Evolutionary conservation across 2,329 filamentous ascomycete genomes (phyloP), one percentile per base, ranked within the genome.

Genomic region (Aspergillus proliferans): DNA sequence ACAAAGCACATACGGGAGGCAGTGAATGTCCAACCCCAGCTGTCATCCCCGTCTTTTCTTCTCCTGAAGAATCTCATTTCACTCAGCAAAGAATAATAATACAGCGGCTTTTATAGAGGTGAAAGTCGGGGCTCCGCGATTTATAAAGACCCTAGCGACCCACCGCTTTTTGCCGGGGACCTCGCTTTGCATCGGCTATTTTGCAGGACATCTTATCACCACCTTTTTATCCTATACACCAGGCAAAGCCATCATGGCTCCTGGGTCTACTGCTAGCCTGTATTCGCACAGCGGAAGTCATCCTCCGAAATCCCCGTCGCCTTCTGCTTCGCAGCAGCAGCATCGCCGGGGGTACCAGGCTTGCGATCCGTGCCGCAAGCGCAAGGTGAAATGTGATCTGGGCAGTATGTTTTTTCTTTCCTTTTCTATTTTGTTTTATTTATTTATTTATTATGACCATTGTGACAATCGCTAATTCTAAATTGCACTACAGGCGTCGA

Each of bases 401-500:
- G 72, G 72, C 55, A 74, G 72, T 74, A 66, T 48, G 70, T 28
- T 40, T 19, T 39, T 22, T 12, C 15, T 19, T 55, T 46, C 51
- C 45, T 18, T 42, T 36, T 28, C 21, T 49, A 15, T 39, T 30
- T 22, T 12, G 24, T 15, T 46, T 24, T 15, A 15, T 49, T 39
- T 41, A 24, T 45, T 43, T 28, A 28, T 28, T 9, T 28, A 4
- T 9, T 28, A 26, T 10, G 9, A 9, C 26, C 9, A 10, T 28
- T 28, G 9, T 10, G 26, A 9, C 2, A 3, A 30, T 30, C 4
- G 38, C 38, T 40, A 21, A 40, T 40, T 22, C 3, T 19, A 1
- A 22, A 30, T 30, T 47, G 43, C 46, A 44, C 47, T 47, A 14
- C 47, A 74, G 72, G 71, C 62, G 92, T 97, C 65, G 93, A 97